These are phyloP conservation scores for Mitragyna speciosa DNA, from an alignment of 257 asterid genomes.

Conservation along the genomic window DNA sequence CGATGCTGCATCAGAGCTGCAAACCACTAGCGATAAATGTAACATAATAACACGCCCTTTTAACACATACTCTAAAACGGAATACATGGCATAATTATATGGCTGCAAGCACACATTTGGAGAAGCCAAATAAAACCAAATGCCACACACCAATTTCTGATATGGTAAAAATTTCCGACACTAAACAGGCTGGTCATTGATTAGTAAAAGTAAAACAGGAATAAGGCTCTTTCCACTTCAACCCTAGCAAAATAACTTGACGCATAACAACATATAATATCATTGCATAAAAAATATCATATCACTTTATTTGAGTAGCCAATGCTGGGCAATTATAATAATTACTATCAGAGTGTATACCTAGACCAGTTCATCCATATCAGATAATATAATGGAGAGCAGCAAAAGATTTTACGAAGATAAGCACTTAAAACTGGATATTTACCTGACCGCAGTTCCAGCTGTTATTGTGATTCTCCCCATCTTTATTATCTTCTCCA, in stretches of 20 bases:
- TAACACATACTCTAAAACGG: neutral
- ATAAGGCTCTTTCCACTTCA: neutral
- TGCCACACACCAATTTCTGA: neutral
- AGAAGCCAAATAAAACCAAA: neutral
- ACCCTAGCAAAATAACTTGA: too few species aligned
- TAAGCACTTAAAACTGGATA: neutral
- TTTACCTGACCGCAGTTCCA: slow-evolving; percentile 97
- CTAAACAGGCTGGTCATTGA: too few species aligned
- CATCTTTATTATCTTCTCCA: slow-evolving; percentile 94
- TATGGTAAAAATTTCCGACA: neutral
- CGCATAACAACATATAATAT: too few species aligned
- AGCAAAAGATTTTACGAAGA: neutral
- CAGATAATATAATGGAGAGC: too few species aligned
- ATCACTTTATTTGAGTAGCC: neutral
- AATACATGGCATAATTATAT: neutral
- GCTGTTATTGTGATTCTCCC: slow-evolving; percentile 94
- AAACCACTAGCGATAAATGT: neutral
- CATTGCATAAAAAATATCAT: neutral
- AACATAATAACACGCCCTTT: neutral
- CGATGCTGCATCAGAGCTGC: neutral
- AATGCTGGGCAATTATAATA: neutral
- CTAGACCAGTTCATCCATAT: too few species aligned
- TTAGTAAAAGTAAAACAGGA: neutral
- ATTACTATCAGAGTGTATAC: neutral
- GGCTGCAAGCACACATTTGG: neutral